Evolutionary conservation across 768 basidiomycete species (phyloP), one percentile per base, ranked within the genome.

Genomic region (Mycena rosella): DNA sequence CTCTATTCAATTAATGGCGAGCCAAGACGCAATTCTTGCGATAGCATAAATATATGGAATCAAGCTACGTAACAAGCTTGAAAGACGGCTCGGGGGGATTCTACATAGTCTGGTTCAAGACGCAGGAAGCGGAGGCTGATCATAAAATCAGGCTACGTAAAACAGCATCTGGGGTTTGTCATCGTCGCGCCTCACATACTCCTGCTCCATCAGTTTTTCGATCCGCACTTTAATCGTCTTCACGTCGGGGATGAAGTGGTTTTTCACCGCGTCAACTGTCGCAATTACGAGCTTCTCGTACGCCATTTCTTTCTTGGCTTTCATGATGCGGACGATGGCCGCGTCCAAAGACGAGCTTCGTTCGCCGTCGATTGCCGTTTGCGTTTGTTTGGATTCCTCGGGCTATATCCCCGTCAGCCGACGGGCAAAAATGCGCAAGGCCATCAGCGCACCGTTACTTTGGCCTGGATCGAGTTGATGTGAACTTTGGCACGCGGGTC

Each of bases 261-360:
- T 89, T 79, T 91, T 93, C 53, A 99, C 94, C 26, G 95, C 91
- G 22, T 94, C 91, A 63, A 98, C 89, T 13, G 94, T 94, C 69
- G 90, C 90, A 55, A 89, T 87, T 79, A 94, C 91, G 73, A 99
- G 85, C 71, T 91, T 85, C 72, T 93, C 89, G 73, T 95, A 89
- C 27, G 82, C 83, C 79, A 97, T 83, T 79, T 93, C 92, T 81
- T 97, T 99, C 73, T 89, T 88, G 3, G 89, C 90, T 78, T 99
- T 99, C 96, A 99, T 96, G 74, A 97, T 89, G 8, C 98, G 91
- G 36, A 99, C 97, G 73, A 99, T 96, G 24, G 96, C 96, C 0
- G 96, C 96, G 72, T 99, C 96, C 17, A 99, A 84, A 64, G 91
- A 90, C 73, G 91, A 87, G 67, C 91, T 90, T 66, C 97, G 88